Conservation (phyloP, 2,329 filamentous ascomycete species). For the Orbilia brochopaga region DNA sequence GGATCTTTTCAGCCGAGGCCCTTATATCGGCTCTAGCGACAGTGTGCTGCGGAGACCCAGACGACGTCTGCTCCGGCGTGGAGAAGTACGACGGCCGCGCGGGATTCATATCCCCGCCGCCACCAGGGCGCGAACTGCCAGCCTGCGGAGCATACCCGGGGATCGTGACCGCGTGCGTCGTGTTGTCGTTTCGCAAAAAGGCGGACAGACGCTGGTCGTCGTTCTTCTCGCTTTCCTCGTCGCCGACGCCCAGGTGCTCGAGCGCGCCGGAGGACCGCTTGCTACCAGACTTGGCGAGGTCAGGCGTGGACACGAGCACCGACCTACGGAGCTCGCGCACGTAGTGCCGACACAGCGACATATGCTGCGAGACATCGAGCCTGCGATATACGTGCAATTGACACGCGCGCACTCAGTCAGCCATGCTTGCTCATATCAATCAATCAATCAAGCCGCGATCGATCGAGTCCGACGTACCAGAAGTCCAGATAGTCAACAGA, state of each 20-base stretch:
- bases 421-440: background rate
- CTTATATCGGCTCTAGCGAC: conserved; percentile 89
- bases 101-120: conserved; percentile 54
- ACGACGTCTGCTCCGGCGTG: conserved; percentile 69
- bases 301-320: conserved; percentile 89
- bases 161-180: conserved; percentile 60
- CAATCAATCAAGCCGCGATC: conserved; percentile 1
- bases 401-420: conserved; percentile 6
- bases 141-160: conserved; percentile 57
- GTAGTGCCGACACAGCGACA: conserved; percentile 96
- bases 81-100: conserved; percentile 68
- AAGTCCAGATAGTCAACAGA: conserved; percentile 98
- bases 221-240: conserved; percentile 74
- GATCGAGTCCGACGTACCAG: conserved; percentile 70
- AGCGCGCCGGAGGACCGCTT: conserved; percentile 83
- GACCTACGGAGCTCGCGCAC: conserved; percentile 93
- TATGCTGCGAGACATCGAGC: conserved; percentile 99
- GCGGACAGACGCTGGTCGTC: conserved; percentile 90
- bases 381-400: too few relatives aligned
- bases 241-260: conserved; percentile 71
- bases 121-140: conserved; percentile 63
- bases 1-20: conserved; percentile 93
- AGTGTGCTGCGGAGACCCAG: conserved; percentile 80
- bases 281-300: conserved; percentile 78
- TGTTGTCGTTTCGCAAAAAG: conserved; percentile 72